These are phyloP conservation scores for Amanita muscaria DNA, from an alignment of 768 basidiomycete genomes.

Conservation along the genomic window DNA sequence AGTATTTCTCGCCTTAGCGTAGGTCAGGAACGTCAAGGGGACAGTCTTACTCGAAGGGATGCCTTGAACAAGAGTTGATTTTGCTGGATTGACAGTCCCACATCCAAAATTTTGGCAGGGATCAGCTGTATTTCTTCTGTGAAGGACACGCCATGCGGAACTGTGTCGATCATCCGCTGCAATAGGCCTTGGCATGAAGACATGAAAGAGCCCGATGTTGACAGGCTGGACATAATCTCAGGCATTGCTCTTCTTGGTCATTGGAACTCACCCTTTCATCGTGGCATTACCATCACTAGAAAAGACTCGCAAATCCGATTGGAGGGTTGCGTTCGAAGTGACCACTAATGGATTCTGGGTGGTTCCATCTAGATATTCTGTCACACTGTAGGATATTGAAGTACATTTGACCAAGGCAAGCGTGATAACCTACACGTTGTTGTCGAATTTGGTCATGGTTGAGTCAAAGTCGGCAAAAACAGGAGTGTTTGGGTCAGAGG, in stretches of 20 bases:
- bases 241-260: too few species aligned
- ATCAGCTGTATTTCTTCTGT: slow-evolving; percentile 36
- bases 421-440: slow-evolving; percentile 26
- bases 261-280: slow-evolving; percentile 25
- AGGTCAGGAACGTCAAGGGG: slow-evolving; percentile 1
- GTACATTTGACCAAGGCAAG: background rate
- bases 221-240: slow-evolving; percentile 16
- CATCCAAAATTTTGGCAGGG: slow-evolving; percentile 31
- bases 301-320: slow-evolving; percentile 33
- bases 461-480: slow-evolving; percentile 32
- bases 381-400: slow-evolving; percentile 20
- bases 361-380: slow-evolving; percentile 30
- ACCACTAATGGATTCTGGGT: slow-evolving; percentile 32
- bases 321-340: slow-evolving; percentile 23
- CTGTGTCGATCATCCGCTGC: slow-evolving; percentile 39
- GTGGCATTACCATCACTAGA: slow-evolving; percentile 30
- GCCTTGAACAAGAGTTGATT: slow-evolving; percentile 32
- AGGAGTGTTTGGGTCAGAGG: slow-evolving; percentile 17
- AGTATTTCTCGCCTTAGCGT: slow-evolving; percentile 1
- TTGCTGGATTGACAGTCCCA: slow-evolving; percentile 29
- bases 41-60: slow-evolving; percentile 26
- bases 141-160: slow-evolving; percentile 35
- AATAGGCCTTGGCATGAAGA: slow-evolving; percentile 32
- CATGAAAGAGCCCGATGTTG: slow-evolving; percentile 25
- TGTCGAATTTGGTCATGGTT: slow-evolving; percentile 30